These are phyloP conservation scores for Coemansia sp. DNA, from an alignment of 192 early-diverging fungal genomes.

Conservation along the genomic window DNA sequence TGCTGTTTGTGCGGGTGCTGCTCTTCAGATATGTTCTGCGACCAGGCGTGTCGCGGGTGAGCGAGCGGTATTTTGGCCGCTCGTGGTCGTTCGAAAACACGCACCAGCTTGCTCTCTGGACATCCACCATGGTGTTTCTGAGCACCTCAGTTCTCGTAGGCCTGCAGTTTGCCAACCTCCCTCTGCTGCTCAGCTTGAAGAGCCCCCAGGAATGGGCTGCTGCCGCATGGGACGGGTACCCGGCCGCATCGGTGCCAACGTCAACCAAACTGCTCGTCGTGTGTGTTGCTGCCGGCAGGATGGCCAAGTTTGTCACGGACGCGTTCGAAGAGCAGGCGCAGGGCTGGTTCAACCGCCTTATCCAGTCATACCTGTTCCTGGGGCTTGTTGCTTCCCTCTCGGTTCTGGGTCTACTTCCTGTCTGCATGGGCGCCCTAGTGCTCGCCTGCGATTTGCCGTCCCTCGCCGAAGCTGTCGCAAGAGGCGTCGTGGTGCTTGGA, in stretches of 20 bases:
- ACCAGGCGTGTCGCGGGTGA: slow-evolving; percentile 9
- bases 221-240: slow-evolving; percentile 7
- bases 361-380: neutral
- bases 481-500: neutral
- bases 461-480: slow-evolving; percentile 2
- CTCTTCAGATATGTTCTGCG: slow-evolving; percentile 27
- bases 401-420: neutral
- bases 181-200: neutral
- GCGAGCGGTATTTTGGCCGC: neutral
- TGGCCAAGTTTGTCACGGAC: slow-evolving; percentile 3
- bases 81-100: neutral
- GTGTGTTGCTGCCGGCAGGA: neutral
- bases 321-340: slow-evolving; percentile 7
- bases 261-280: slow-evolving; percentile 7
- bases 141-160: slow-evolving; percentile 1
- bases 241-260: neutral
- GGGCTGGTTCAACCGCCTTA: neutral
- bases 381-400: neutral
- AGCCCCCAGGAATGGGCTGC: neutral
- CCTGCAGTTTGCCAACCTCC: neutral
- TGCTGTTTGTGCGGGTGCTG: slow-evolving; percentile 32
- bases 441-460: slow-evolving; percentile 12
- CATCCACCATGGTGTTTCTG: neutral
- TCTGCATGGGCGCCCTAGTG: slow-evolving; percentile 10
- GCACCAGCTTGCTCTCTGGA: slow-evolving; percentile 1